phyloP scores from a whole-genome alignment of 768 basidiomycete genomes.

The Cantharellus cinnabarinus region DNA sequence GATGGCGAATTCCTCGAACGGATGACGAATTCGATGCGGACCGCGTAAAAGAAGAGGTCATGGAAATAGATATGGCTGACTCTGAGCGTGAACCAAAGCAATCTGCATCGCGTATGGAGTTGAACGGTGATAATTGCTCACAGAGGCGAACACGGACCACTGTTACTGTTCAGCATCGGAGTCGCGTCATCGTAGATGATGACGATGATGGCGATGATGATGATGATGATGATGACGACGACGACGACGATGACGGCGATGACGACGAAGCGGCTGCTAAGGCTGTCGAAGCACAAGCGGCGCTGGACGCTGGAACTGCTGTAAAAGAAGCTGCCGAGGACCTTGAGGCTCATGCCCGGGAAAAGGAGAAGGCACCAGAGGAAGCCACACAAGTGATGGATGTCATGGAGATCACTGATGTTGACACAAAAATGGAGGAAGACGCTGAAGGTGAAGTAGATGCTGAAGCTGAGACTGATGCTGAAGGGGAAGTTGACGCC shows the following conservation, averaged over 20 bases:
- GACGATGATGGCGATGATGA: not conserved
- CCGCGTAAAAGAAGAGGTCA: slow-evolving; percentile 1
- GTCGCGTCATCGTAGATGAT: not conserved
- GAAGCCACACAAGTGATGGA: slow-evolving; percentile 8
- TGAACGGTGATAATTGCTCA: not conserved
- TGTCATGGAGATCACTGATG: not conserved
- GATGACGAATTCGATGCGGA: slow-evolving; percentile 1
- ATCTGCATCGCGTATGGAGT: not conserved
- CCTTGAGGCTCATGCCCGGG: not conserved
- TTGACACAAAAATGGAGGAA: not conserved
- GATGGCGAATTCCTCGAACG: slow-evolving; percentile 5
- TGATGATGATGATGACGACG: slow-evolving; percentile 14
- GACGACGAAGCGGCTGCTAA: slow-evolving; percentile 25
- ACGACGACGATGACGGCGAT: slow-evolving; percentile 18
- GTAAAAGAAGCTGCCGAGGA: not conserved
- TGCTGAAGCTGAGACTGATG: slow-evolving; percentile 5
- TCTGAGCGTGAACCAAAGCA: not conserved
- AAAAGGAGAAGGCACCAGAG: slow-evolving; percentile 8
- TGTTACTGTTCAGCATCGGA: not conserved
- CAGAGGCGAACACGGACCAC: not conserved
- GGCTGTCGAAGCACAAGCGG: slow-evolving; percentile 2
- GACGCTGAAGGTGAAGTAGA: slow-evolving; percentile 7
- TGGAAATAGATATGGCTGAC: not conserved
- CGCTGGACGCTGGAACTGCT: not conserved
- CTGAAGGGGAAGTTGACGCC: slow-evolving; percentile 8